Conservation (phyloP, 2,329 filamentous ascomycete genomes). For the Claviceps capensis region DNA sequence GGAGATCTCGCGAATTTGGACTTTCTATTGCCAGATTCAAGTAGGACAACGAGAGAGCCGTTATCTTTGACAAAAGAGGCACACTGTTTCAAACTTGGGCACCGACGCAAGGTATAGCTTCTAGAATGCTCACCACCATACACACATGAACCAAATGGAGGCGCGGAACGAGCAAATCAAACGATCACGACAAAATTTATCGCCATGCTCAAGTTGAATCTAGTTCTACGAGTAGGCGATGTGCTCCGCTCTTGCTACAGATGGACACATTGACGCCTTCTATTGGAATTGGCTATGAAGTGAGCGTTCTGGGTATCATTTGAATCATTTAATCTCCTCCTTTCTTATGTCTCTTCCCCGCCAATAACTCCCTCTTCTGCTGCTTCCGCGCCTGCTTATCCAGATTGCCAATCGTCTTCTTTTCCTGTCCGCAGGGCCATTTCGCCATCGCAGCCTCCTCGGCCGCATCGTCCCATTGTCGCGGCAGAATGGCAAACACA, state of each 20-base stretch:
- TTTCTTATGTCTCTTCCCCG: conserved; percentile 32
- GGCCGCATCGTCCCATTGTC: conserved; percentile 71
- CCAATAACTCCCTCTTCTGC: conserved; percentile 39
- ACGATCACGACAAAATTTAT: neutral
- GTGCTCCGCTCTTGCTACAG: neutral
- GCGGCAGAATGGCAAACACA: conserved; percentile 81
- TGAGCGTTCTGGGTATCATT: conserved; percentile 8
- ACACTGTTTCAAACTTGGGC: neutral
- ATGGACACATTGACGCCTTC: neutral
- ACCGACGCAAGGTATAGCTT: neutral
- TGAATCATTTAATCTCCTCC: conserved; percentile 3
- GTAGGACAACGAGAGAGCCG: neutral
- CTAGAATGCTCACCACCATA: neutral
- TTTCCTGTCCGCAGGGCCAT: conserved; percentile 47
- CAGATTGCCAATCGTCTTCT: conserved; percentile 36
- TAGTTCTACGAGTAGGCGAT: neutral
- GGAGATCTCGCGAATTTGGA: neutral
- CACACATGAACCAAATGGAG: neutral
- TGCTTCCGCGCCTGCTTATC: conserved; percentile 41
- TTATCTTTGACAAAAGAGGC: neutral
- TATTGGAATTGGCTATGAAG: neutral
- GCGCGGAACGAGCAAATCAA: neutral
- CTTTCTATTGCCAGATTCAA: neutral
- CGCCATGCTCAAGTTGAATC: neutral
- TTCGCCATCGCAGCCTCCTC: conserved; percentile 53